A percentile compares a stretch with the other conserved stretches of the same genome.
These are phyloP conservation scores for Globisporangium echinulatum DNA, from an alignment of 352 stramenopile species.

Conservation along the genomic window DNA sequence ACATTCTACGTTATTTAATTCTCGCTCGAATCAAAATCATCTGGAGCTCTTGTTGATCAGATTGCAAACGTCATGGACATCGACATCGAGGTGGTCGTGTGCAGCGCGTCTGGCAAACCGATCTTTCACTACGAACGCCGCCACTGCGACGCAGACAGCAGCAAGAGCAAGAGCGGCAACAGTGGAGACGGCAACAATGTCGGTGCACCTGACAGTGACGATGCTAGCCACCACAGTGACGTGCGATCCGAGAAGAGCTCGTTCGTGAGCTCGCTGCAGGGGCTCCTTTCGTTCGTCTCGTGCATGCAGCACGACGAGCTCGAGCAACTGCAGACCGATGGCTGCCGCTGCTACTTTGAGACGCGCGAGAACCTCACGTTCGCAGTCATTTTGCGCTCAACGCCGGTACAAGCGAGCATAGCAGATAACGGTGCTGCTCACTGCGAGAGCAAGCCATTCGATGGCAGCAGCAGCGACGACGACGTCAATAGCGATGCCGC, in stretches of 20 bases:
- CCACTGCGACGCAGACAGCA: constrained; percentile 6
- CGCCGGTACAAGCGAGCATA: neutral
- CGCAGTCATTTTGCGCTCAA: constrained; percentile 32
- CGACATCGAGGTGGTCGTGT: constrained; percentile 49
- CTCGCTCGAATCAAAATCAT: too few relatives aligned
- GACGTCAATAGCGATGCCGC: neutral
- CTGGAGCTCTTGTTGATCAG: too few relatives aligned
- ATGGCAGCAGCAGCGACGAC: neutral
- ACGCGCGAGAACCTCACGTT: constrained; percentile 47
- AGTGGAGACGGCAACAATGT: too few relatives aligned
- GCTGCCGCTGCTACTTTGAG: constrained; percentile 39
- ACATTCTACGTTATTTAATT: too few relatives aligned
- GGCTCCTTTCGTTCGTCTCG: constrained; percentile 49
- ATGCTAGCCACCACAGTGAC: neutral
- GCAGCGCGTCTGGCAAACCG: constrained; percentile 53
- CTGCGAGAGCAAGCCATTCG: neutral
- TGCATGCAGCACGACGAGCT: constrained; percentile 57
- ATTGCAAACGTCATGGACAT: neutral
- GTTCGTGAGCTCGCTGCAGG: constrained; percentile 60
- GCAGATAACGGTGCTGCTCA: neutral
- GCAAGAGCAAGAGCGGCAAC: neutral
- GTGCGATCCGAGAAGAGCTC: constrained; percentile 25
- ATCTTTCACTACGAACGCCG: constrained; percentile 36
- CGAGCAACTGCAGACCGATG: constrained; percentile 32
- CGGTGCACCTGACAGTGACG: neutral